These are phyloP conservation scores for Orbilia brochopaga DNA, from an alignment of 2,329 filamentous ascomycete species.

Conservation along the genomic window DNA sequence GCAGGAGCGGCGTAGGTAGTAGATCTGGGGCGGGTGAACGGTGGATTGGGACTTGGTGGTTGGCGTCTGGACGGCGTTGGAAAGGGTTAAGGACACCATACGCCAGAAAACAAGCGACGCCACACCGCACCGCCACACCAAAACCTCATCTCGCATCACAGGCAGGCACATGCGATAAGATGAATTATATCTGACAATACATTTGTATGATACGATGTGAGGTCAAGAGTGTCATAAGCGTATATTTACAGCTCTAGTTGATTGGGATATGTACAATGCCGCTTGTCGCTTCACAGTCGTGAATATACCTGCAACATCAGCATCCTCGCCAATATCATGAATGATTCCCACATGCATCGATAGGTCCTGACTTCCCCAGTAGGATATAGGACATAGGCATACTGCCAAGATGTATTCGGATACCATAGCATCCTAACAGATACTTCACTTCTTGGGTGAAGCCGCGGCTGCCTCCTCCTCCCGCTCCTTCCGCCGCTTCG, in stretches of 20 bases:
- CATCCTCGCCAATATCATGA: background rate
- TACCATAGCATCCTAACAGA: too few relatives aligned
- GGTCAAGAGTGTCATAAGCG: background rate
- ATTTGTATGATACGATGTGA: too few relatives aligned
- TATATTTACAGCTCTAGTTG: constrained; percentile 29
- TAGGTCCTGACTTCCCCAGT: too few relatives aligned
- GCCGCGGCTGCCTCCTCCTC: constrained; percentile 26
- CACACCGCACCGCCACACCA: constrained; percentile 43
- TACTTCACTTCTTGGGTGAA: too few relatives aligned
- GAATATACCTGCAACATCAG: background rate
- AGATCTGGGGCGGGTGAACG: constrained; percentile 5
- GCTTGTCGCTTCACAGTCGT: constrained; percentile 7
- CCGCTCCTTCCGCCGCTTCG: constrained; percentile 29
- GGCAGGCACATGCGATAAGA: too few relatives aligned
- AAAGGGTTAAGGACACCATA: constrained; percentile 51
- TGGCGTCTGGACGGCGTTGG: constrained; percentile 32
- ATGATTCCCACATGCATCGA: background rate
- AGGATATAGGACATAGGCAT: too few relatives aligned
- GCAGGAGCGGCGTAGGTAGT: background rate
- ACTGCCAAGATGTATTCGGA: too few relatives aligned
- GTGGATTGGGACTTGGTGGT: constrained; percentile 12
- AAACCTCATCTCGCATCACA: constrained; percentile 1
- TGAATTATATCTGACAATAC: too few relatives aligned
- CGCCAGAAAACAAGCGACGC: constrained; percentile 27
- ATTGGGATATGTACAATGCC: constrained; percentile 35